These are phyloP conservation scores for Orbilia oligospora DNA, from an alignment of 2,329 filamentous ascomycete species.

Conservation along the genomic window DNA sequence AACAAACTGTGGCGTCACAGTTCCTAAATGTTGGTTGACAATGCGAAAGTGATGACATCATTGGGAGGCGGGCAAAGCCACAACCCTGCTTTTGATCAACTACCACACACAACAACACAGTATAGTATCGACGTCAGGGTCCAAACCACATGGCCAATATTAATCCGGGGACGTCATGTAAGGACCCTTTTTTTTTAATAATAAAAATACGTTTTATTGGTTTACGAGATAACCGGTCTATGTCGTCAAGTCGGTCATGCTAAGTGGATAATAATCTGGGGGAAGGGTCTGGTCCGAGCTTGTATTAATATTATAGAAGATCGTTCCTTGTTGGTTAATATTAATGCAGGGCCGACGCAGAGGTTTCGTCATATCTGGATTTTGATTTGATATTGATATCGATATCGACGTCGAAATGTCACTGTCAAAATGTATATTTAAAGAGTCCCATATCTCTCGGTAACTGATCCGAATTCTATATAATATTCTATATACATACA, in stretches of 20 bases:
- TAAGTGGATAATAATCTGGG: not conserved
- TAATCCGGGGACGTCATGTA: conserved; percentile 52
- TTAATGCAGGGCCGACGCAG: conserved; percentile 40
- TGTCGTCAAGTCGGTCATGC: conserved; percentile 49
- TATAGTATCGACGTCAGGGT: conserved; percentile 41
- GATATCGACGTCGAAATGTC: not conserved
- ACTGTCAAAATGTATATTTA: conserved; percentile 9
- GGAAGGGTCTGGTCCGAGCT: too few relatives aligned
- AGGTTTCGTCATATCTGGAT: conserved; percentile 46
- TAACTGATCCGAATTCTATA: conserved; percentile 3
- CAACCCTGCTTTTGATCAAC: conserved; percentile 37
- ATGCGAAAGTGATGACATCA: conserved; percentile 45
- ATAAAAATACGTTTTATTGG: too few relatives aligned
- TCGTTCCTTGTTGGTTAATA: not conserved
- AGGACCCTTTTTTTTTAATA: conserved; percentile 34
- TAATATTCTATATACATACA: conserved; percentile 2
- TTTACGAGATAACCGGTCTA: conserved; percentile 23
- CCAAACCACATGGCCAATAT: conserved; percentile 44
- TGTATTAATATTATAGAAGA: too few relatives aligned
- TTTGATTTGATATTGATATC: conserved; percentile 1
- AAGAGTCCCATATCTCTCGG: conserved; percentile 21
- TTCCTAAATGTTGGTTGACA: not conserved
- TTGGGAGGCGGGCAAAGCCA: conserved; percentile 1
- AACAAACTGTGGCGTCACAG: conserved; percentile 34
- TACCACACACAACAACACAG: conserved; percentile 49